These are phyloP conservation scores for Teunomyces lycoperdinae DNA, from an alignment of 805 yeast species.

Conservation along the genomic window DNA sequence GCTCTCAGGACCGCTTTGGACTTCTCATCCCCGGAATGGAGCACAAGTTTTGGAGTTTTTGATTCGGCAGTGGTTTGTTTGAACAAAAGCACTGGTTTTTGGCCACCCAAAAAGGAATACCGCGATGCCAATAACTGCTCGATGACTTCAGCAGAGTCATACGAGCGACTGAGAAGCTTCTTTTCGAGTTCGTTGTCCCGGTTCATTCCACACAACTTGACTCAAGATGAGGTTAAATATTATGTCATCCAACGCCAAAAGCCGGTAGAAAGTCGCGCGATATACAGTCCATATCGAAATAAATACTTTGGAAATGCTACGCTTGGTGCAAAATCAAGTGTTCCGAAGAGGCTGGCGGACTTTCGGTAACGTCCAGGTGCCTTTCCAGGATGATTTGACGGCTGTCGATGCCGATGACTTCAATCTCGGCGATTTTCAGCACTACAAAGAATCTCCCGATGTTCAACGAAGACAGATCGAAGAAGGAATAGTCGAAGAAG, in stretches of 20 bases:
- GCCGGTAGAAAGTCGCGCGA: neutral
- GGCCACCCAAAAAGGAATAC: conserved; percentile 45
- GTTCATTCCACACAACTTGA: conserved; percentile 14
- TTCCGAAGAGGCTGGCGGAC: conserved; percentile 2
- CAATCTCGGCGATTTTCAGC: conserved; percentile 37
- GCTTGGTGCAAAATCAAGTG: neutral
- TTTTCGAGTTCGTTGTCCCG: conserved; percentile 44
- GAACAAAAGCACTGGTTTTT: conserved; percentile 41
- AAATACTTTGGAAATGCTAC: neutral
- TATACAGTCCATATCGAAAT: neutral
- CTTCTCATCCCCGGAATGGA: conserved; percentile 4
- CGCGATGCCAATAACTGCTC: conserved; percentile 42
- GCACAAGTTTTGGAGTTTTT: neutral
- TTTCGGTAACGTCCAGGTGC: conserved; percentile 22
- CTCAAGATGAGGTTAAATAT: neutral
- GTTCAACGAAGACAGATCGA: neutral
- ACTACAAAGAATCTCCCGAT: conserved; percentile 19
- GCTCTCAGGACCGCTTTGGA: conserved; percentile 16
- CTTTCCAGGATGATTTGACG: conserved; percentile 39
- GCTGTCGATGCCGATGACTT: conserved; percentile 33
- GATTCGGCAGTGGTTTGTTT: conserved; percentile 6
- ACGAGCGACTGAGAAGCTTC: conserved; percentile 45
- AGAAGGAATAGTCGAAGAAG: neutral
- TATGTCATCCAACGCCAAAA: too few species aligned
- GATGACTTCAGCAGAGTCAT: conserved; percentile 34